Conservation (phyloP, 1,284 basidiomycete genomes). For the Rhodotorula sp. region DNA sequence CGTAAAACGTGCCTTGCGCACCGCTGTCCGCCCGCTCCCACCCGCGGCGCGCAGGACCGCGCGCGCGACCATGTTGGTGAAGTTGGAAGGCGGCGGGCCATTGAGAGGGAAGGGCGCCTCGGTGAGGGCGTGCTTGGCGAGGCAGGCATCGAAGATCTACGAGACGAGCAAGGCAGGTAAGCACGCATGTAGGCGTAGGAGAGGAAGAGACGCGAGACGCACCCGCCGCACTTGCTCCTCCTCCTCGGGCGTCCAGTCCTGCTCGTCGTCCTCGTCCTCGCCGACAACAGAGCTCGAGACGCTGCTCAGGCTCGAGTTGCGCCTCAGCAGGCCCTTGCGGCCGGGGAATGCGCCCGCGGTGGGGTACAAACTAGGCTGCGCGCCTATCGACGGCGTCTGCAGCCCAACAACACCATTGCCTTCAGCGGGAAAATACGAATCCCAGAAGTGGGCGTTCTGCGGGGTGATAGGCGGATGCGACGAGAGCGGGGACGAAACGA, state of each 20-base stretch:
- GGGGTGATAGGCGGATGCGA: slow-evolving; percentile 11
- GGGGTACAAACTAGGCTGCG: neutral
- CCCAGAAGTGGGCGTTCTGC: slow-evolving; percentile 16
- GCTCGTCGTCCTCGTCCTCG: slow-evolving; percentile 32
- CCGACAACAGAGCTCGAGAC: slow-evolving; percentile 30
- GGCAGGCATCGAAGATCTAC: slow-evolving; percentile 33
- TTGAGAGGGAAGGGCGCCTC: slow-evolving; percentile 25
- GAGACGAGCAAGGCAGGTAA: neutral
- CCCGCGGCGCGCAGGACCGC: slow-evolving; percentile 19
- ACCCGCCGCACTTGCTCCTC: slow-evolving; percentile 28
- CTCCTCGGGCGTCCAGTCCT: slow-evolving; percentile 34
- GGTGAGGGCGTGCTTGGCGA: slow-evolving; percentile 20
- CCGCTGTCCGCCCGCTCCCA: neutral
- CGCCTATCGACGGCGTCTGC: slow-evolving; percentile 18
- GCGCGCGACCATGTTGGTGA: slow-evolving; percentile 38
- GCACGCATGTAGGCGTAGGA: neutral
- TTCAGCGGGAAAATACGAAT: slow-evolving; percentile 4
- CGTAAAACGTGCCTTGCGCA: neutral
- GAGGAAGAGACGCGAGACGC: neutral
- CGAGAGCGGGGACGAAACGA: slow-evolving; percentile 6
- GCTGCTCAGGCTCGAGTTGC: slow-evolving; percentile 36
- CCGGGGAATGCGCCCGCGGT: slow-evolving; percentile 14
- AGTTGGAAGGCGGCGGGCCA: slow-evolving; percentile 35
- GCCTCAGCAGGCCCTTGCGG: slow-evolving; percentile 16
- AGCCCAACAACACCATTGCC: neutral